phyloP scores from a whole-genome alignment of 306 rosid species.

The Mimosa bimucronata region DNA sequence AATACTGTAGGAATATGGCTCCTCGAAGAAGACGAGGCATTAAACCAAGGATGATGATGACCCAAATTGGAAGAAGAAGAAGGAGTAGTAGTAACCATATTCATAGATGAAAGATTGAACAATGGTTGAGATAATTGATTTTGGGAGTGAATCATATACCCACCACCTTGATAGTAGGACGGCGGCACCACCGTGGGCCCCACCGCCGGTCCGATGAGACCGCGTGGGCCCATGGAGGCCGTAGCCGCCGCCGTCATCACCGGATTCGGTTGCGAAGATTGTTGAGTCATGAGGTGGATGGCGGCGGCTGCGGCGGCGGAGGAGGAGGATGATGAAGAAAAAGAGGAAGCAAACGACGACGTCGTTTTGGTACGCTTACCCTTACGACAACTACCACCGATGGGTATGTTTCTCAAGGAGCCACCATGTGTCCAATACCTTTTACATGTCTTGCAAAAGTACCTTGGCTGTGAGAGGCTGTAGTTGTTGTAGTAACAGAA shows the following conservation, averaged over 20 bases:
- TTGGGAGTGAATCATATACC: slow-evolving; percentile 45
- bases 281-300: too few relatives aligned
- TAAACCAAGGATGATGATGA: slow-evolving; percentile 52
- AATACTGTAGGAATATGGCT: slow-evolving; percentile 30
- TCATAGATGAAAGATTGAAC: slow-evolving; percentile 24
- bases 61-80: slow-evolving; percentile 48
- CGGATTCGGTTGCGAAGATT: slow-evolving; percentile 25
- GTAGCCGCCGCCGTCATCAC: not conserved
- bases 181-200: not conserved
- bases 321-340: not conserved
- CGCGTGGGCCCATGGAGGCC: not conserved
- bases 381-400: slow-evolving; percentile 63
- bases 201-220: not conserved
- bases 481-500: slow-evolving; percentile 76
- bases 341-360: not conserved
- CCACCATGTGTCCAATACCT: slow-evolving; percentile 82
- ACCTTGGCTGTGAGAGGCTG: slow-evolving; percentile 65
- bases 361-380: slow-evolving; percentile 49
- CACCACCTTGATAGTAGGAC: slow-evolving; percentile 41
- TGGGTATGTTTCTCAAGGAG: slow-evolving; percentile 64
- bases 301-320: too few relatives aligned
- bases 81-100: not conserved
- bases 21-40: slow-evolving; percentile 36
- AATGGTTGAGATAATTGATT: slow-evolving; percentile 25
- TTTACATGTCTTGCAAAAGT: slow-evolving; percentile 62